Base-by-base conservation (phyloP, 805 yeast genomes). In the Saitoella complicata region DNA sequence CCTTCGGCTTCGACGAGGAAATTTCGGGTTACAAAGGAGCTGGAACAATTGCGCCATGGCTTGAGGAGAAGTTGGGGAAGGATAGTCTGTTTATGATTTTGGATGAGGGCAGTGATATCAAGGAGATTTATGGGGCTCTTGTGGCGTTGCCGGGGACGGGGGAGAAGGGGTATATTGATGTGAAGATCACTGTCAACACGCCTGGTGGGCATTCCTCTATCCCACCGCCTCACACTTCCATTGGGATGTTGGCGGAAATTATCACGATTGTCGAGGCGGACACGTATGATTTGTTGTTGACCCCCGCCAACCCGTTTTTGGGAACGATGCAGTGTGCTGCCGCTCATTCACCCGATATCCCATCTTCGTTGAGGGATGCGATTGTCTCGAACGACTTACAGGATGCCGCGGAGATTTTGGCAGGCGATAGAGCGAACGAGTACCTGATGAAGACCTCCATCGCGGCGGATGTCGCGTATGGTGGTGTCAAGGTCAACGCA, bases 1-100 rank as follows among this genome's bases (percentile, higher is more conserved):
- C 82, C 0, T 74, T 78, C 55, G 94, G 94, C 1, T 80, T 73
- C 52, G 94, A 84, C 55, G 94, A 83, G 63, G 94, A 84, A 57
- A 69, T 72, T 36, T 67, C 73, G 35, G 93, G 93, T 5, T 47
- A 51, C 12, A 58, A 64, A 6, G 87, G 88, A 43, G 94, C 93
- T 5, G 51, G 56, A 1, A 45, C 60, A n/a, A 62, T 83, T 12
- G 67, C 71, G 7, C 50, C 67, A 37, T 62, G 61, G 47, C 55
- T 84, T 13, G 59, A 65, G 31, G 65, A 71, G 21, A 67, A 68
- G 45, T 78, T 73, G 53, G 94, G 94, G 5, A 53, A 58, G 31
- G 67, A 82, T 48, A 70, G 78, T 0, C 51, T 83, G 32, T 72
- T 73, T 49, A 68, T 78, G 12, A 63, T 84, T 41, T 59, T 83